Evolutionary conservation across 805 yeast species (phyloP).

Genomic region (Hermanozyma aechmeae): DNA sequence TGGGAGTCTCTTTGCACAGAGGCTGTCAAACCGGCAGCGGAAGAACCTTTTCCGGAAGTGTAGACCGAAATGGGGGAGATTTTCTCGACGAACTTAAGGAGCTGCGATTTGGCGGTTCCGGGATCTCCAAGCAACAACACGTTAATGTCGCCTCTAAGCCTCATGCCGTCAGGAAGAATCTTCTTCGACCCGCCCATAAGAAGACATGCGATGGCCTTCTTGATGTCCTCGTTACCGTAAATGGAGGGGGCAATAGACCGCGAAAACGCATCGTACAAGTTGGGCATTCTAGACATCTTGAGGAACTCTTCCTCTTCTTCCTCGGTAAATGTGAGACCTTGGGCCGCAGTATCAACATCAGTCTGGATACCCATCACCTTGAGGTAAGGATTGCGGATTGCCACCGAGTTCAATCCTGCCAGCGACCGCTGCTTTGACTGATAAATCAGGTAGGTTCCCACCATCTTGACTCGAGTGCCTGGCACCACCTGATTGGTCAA

Average conservation of each 20-base stretch:
- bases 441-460: conserved; percentile 89
- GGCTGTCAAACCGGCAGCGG: conserved; percentile 99
- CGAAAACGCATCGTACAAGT: conserved; percentile 78
- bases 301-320: conserved; percentile 92
- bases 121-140: conserved; percentile 94
- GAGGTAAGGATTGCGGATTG: conserved; percentile 87
- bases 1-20: conserved; percentile 87
- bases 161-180: conserved; percentile 88
- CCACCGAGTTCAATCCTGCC: conserved; percentile 48
- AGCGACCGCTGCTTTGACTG: conserved; percentile 49
- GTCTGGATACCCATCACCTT: conserved; percentile 80
- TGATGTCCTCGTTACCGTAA: conserved; percentile 88
- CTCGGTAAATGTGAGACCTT: conserved; percentile 59
- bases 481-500: conserved; percentile 88
- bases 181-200: conserved; percentile 93
- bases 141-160: conserved; percentile 94
- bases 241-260: conserved; percentile 93
- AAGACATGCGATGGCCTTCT: conserved; percentile 86
- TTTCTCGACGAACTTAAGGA: conserved; percentile 90
- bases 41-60: conserved; percentile 98
- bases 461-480: conserved; percentile 85
- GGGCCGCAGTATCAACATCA: conserved; percentile 64
- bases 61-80: conserved; percentile 91
- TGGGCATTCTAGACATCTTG: conserved; percentile 70
- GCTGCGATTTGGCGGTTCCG: conserved; percentile 97